Evolutionary conservation across 2,329 filamentous ascomycete genomes (phyloP), one percentile per base, ranked within the genome.

Genomic region (Rhexocercosporidium sp.): DNA sequence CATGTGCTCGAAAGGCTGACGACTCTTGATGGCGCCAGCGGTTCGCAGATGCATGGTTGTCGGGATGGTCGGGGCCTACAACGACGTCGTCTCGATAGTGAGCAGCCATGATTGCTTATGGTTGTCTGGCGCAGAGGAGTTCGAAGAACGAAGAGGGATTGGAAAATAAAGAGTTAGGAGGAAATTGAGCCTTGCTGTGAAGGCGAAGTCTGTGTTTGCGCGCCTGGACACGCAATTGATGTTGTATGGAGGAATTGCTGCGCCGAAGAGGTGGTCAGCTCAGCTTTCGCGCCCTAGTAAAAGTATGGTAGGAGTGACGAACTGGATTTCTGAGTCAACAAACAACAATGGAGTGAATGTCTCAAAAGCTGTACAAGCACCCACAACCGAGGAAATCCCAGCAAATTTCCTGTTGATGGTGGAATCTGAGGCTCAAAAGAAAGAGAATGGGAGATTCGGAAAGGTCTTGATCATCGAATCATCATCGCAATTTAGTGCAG

Each of bases 1-100:
- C 70, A 72, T 71, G 73, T 60, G 59, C 70, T 59, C 82, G 82
- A 74, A 82, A 90, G 39, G 85, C 81, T 14, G 81, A 80, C 0
- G 88, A 90, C 75, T 90, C 88, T 75, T 89, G 85, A 75, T 90
- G 88, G 64, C 88, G 84, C 88, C 88, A 90, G 72, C 81, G 81
- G 74, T 80, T 88, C 47, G 82, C 73, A 9, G 87, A 90, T 44
- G 84, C 83, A 74, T 89, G 79, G 2, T 84, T 85, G 73, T 89
- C 88, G 66, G 68, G 25, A 61, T 74, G 73, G 41, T 76, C 70
- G 59, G 59, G 39, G 1, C 75, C 75, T 62, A 74, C 66, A 2
- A 75, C 62, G 8, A 75, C 12, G 34, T 74, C 69, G 62, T 76
- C 74, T 60, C 65, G 63, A 29, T 68, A 64, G 66, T 74, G 74